Base-by-base conservation (phyloP, 139 green algal genomes). In the Ettlia oleoabundans region DNA sequence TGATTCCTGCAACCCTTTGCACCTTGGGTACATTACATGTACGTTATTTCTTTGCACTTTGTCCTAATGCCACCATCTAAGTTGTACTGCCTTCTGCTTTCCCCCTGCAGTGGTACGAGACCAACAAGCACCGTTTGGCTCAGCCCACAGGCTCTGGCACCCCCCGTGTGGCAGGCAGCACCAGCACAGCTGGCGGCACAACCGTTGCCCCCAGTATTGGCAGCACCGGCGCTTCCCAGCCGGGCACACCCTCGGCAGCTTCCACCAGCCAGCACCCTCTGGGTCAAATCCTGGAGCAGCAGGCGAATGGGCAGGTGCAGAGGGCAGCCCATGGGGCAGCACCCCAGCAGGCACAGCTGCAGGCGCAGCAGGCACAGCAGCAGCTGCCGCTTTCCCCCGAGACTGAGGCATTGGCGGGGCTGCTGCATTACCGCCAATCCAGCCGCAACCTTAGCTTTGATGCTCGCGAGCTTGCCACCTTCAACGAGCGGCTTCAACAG, bases 381-480 rank as follows among this genome's bases (percentile, higher is more conserved):
- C n/a, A n/a, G 7, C 22, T 30, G 32, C 41, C 1, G 41, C 5
- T 33, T 21, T 13, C 30, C 18, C 1, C 4, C 0, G 8, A 41
- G 21, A 30, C 47, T 3, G 32, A 1, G 19, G 77, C 37, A 2
- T 5, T 43, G 2, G 21, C 64, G 2, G 65, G 43, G 33, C 22
- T 82, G 33, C 75, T 74, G 53, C 70, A 82, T 52, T 62, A 53
- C 73, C 71, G 70, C 5, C 38, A 79, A 37, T 62, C 43, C 65
- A 87, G 83, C 74, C 58, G 51, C 52, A 87, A 87, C 41, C 75
- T 87, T 28, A 77, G 52, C 38, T 87, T 87, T 38, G 83, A 87
- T 26, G 76, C 76, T 1, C 33, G 67, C 2, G 83, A 87, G 66
- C 52, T 87, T 19, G 76, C 77, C 1, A 35, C 63, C 3, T 71